These are phyloP conservation scores for Cystofilobasidium macerans DNA, from an alignment of 768 basidiomycete genomes.

Conservation along the genomic window DNA sequence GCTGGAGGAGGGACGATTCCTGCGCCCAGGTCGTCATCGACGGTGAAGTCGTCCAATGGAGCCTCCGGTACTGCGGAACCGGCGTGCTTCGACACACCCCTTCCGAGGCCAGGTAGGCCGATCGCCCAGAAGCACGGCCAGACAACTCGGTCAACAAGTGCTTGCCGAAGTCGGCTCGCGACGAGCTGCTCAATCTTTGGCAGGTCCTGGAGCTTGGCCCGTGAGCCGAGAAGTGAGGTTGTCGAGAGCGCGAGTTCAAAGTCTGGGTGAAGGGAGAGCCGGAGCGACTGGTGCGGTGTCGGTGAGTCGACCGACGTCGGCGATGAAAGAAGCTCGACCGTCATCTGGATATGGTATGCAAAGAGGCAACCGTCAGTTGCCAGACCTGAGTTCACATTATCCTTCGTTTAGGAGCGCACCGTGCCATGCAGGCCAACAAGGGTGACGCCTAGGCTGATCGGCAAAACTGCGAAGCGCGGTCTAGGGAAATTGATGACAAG, in stretches of 20 bases:
- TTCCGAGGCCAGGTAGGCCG: constrained; percentile 25
- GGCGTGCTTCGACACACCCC: background rate
- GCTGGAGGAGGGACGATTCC: no score
- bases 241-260: constrained; percentile 79
- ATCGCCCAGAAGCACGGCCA: constrained; percentile 43
- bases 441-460: constrained; percentile 66
- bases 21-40: background rate
- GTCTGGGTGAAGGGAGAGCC: constrained; percentile 68
- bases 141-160: constrained; percentile 42
- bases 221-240: constrained; percentile 83
- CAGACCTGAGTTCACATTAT: no score
- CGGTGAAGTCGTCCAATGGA: background rate
- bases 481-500: constrained; percentile 43
- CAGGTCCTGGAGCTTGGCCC: constrained; percentile 94
- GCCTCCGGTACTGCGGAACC: background rate
- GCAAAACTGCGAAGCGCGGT: constrained; percentile 43
- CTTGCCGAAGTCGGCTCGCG: constrained; percentile 63
- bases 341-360: constrained; percentile 48
- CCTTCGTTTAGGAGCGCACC: constrained; percentile 65
- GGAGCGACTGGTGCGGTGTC: constrained; percentile 50
- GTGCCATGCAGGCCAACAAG: constrained; percentile 73
- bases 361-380: constrained; percentile 61
- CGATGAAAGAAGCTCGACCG: constrained; percentile 22
- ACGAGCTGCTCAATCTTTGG: constrained; percentile 95
- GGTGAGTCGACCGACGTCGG: constrained; percentile 32